Conservation (phyloP, 306 rosid genomes). For the Pyrus communis region DNA sequence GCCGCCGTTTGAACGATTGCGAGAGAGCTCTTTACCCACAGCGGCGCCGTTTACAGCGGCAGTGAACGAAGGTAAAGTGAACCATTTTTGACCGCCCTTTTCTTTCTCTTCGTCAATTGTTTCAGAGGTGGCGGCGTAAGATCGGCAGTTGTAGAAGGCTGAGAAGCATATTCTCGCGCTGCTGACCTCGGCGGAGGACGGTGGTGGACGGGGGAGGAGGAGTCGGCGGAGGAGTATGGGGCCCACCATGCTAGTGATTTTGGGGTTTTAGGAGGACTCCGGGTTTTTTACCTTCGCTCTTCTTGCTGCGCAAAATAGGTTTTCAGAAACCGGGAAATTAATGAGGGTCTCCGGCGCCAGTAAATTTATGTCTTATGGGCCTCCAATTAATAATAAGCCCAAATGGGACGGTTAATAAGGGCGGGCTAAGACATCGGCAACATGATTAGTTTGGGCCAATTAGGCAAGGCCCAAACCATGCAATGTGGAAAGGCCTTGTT, state of each 20-base stretch:
- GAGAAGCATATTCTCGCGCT: slow-evolving; percentile 1
- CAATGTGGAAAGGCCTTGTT: no score
- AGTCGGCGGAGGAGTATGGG: slow-evolving; percentile 24
- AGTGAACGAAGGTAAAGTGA: slow-evolving; percentile 54
- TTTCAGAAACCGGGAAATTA: background rate
- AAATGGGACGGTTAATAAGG: no score
- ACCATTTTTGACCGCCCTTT: slow-evolving; percentile 36
- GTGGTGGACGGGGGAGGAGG: slow-evolving; percentile 6
- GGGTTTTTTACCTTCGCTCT: background rate
- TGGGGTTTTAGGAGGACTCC: background rate
- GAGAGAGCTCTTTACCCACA: slow-evolving; percentile 25
- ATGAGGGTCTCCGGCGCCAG: background rate
- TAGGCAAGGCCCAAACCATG: no score
- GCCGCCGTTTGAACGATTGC: background rate
- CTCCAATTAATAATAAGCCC: background rate
- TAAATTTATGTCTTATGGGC: background rate
- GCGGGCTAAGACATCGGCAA: no score
- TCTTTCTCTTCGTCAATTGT: background rate
- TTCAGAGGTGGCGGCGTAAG: slow-evolving; percentile 6
- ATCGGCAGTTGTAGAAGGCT: background rate
- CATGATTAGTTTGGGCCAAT: no score
- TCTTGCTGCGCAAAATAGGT: background rate
- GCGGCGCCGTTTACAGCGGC: slow-evolving; percentile 24
- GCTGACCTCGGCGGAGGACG: background rate
- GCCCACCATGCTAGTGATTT: slow-evolving; percentile 6